phyloP scores from a whole-genome alignment of 768 basidiomycete species.

The Trametopsis cervina region DNA sequence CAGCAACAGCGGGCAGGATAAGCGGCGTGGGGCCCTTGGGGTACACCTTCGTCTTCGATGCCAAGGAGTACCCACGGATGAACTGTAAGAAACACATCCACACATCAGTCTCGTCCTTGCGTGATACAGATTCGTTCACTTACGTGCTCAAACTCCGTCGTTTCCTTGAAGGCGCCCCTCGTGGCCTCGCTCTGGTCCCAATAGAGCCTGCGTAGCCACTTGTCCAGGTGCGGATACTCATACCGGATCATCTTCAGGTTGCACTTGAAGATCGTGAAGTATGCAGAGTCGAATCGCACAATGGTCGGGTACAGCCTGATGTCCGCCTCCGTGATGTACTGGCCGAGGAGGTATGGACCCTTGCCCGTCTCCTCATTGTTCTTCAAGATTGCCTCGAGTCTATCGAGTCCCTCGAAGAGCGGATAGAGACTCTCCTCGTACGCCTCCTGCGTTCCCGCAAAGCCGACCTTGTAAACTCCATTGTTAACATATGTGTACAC shows the following conservation, averaged over 20 bases:
- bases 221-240: conserved; percentile 80
- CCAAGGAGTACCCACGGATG: not conserved
- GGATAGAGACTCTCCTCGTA: conserved; percentile 72
- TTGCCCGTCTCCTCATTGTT: conserved; percentile 39
- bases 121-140: not conserved
- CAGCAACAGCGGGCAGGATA: no score
- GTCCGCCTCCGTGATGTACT: conserved; percentile 76
- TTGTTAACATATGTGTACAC: conserved; percentile 83
- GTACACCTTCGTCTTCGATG: not conserved
- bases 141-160: conserved; percentile 78
- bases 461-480: conserved; percentile 86
- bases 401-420: conserved; percentile 76
- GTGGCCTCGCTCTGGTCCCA: conserved; percentile 52
- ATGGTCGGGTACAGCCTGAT: conserved; percentile 91
- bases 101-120: not conserved
- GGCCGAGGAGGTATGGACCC: conserved; percentile 71
- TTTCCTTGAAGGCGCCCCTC: conserved; percentile 69
- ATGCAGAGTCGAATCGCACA: conserved; percentile 87
- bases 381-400: conserved; percentile 63
- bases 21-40: not conserved
- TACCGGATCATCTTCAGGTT: conserved; percentile 79
- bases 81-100: not conserved
- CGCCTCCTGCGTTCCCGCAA: conserved; percentile 74
- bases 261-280: conserved; percentile 92
- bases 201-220: conserved; percentile 88